Evolutionary conservation across 805 yeast species (phyloP), one percentile per base, ranked within the genome.

Genomic region (Ogataea glucozyma): DNA sequence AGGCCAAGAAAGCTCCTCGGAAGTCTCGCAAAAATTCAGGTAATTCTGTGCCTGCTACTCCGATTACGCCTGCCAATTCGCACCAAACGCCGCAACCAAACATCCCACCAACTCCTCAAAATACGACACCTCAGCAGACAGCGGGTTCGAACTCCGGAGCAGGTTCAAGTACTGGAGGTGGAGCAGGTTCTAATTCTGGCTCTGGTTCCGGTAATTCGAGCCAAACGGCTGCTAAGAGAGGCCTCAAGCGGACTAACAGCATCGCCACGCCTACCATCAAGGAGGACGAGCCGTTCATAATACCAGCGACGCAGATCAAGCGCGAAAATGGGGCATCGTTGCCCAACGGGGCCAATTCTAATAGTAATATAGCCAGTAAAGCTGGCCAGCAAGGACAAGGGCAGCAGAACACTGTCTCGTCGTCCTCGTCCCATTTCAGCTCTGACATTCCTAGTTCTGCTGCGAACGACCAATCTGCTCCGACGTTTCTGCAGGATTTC

Each of bases 11-110:
- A 38, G 49, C 47, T n/a, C 41, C 52, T 12, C 40, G 59, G 32
- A 54, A 50, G 35, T 37, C 56, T 12, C 56, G 64, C 34, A 56
- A 58, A 49, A 53, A 52, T 35, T 55, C 58, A 6, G 39, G 52
- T 1, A 35, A 43, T 13, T 61, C 66, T 2, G 62, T 61, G 7
- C 67, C 68, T 4, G 65, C 61, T 5, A 64, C 68, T 14, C 68
- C 68, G 3, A 43, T 55, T 13, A 63, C 67, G 1, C 65, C 67
- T 1, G 60, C 53, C n/a, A 58, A 51, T 29, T 48, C 54, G 10
- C 57, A 58, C 31, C 51, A 52, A 17, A 59, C 66, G 11, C 63
- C 64, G 3, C 58, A 57, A 26, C 38, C 52, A 8, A 46, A 31
- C 31, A 46, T 47, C 10, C 57, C 57, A 14, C 52, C 59, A 18